Evolutionary conservation across 208 protist species (phyloP).

Genomic region (Wallacemonas collosoma): DNA sequence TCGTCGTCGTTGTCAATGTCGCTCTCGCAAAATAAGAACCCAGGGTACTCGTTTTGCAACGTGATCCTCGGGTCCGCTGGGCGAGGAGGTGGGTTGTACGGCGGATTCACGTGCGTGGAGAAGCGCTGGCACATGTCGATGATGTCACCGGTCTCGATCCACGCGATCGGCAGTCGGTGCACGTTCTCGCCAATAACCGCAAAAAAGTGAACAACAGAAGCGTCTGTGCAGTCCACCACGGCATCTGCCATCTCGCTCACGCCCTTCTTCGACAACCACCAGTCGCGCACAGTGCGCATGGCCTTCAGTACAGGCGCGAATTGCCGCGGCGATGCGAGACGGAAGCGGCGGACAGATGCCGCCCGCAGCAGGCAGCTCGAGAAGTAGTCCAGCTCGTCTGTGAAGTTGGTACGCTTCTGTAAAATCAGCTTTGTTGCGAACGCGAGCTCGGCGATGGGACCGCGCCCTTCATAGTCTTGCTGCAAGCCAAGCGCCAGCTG

Average conservation of each 20-base stretch:
- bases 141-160: slow-evolving; percentile 92
- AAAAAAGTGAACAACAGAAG: slow-evolving; percentile 75
- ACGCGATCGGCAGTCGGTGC: slow-evolving; percentile 87
- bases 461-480: slow-evolving; percentile 55
- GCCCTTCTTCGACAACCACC: slow-evolving; percentile 71
- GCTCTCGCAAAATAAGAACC: slow-evolving; percentile 88
- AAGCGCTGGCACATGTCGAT: slow-evolving; percentile 91
- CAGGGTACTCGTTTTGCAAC: slow-evolving; percentile 87
- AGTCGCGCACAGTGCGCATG: slow-evolving; percentile 76
- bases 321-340: slow-evolving; percentile 65
- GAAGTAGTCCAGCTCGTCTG: slow-evolving; percentile 85
- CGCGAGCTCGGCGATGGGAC: slow-evolving; percentile 84
- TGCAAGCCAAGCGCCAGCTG: slow-evolving; percentile 88
- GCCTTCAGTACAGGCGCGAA: slow-evolving; percentile 88
- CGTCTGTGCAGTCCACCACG: slow-evolving; percentile 55
- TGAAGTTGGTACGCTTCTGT: slow-evolving; percentile 45
- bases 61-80: slow-evolving; percentile 88
- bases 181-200: slow-evolving; percentile 75
- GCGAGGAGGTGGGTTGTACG: slow-evolving; percentile 84
- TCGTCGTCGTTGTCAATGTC: slow-evolving; percentile 88
- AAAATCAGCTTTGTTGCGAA: slow-evolving; percentile 76
- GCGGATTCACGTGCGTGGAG: slow-evolving; percentile 50
- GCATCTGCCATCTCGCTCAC: slow-evolving; percentile 60
- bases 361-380: slow-evolving; percentile 57
- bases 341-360: slow-evolving; percentile 71